Base-by-base conservation (phyloP, 2,329 filamentous ascomycete genomes). In the Paraphaeosphaeria sporulosa region DNA sequence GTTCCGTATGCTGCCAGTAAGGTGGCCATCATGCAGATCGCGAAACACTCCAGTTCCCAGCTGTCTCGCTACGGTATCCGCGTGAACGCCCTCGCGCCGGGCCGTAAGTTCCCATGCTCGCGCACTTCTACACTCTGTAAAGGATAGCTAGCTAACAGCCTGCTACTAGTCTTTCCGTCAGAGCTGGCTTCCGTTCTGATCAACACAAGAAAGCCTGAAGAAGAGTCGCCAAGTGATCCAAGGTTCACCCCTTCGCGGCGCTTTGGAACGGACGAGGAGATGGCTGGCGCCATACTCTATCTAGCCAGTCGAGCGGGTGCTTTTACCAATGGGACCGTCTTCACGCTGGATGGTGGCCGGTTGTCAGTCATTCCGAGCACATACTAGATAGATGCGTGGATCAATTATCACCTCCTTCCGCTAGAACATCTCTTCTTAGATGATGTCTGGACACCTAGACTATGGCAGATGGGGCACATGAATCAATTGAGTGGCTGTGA, bases 71-170 rank as follows among this genome's bases (percentile, higher is more conserved):
- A 70, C 55, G 71, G 76, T 19, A 84, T 85, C 36, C 76, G 83
- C 1, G 76, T 78, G 1, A 86, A 86, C 66, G 76, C 79, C 0
- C 77, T 85, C 49, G 78, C 82, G 4, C 83, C 83, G 12, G 84
- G 84, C 4, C 53, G 65, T 65, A 58, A 52, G 51, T 63, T 30
- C 13, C 19, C 21, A 15, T 3, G 17, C 17, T 25, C 10, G 9
- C 2, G 30, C 25, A 17, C 4, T 13, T 7, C 30, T 8, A 19
- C n/a, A 25, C 19, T 15, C 17, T 19, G 6, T 15, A 30, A 4
- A 9, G 21, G 8, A 4, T 4, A 4, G 8, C 17, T 4, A 27
- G 13, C 34, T 52, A 42, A 52, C 19, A n/a, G n/a, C 10, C 7
- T 27, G 30, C 12, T 6, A 9, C 12, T 52, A 69, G 63, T 59